These are phyloP conservation scores for Lepidium campestre DNA, from an alignment of 441 rosid genomes.

Conservation along the genomic window DNA sequence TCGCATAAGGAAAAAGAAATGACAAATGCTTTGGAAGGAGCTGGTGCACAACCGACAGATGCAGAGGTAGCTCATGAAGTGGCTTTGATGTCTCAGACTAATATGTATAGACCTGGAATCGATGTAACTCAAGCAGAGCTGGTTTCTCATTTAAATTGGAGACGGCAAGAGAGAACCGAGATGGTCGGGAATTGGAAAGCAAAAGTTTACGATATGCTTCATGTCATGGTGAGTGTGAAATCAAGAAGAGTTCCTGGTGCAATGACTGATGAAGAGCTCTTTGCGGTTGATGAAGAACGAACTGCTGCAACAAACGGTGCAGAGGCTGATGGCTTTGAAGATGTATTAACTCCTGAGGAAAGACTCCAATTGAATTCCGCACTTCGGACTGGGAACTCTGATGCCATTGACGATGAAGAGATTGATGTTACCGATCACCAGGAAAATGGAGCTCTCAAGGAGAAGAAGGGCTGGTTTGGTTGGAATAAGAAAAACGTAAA, in stretches of 20 bases:
- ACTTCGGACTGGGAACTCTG: slow-evolving; percentile 58
- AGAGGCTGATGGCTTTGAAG: slow-evolving; percentile 69
- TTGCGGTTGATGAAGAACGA: slow-evolving; percentile 74
- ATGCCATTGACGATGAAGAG: slow-evolving; percentile 66
- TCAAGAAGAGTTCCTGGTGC: slow-evolving; percentile 99
- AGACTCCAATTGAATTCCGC: slow-evolving; percentile 78
- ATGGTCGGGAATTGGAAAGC: slow-evolving; percentile 97
- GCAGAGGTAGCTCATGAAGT: slow-evolving; percentile 97
- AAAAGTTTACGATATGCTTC: slow-evolving; percentile 90
- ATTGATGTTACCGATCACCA: slow-evolving; percentile 43
- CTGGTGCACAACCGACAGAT: slow-evolving; percentile 90
- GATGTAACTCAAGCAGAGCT: slow-evolving; percentile 98
- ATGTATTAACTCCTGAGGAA: slow-evolving; percentile 85
- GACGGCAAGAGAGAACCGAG: slow-evolving; percentile 95
- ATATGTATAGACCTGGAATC: slow-evolving; percentile 98
- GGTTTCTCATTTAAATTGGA: slow-evolving; percentile 87
- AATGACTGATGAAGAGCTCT: slow-evolving; percentile 95
- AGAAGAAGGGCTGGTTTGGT: slow-evolving; percentile 94
- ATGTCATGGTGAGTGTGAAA: slow-evolving; percentile 97
- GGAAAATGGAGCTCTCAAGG: slow-evolving; percentile 61
- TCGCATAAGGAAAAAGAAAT: slow-evolving; percentile 95
- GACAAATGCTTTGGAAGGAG: slow-evolving; percentile 97
- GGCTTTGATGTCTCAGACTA: slow-evolving; percentile 92
- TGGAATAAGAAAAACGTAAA: slow-evolving; percentile 89
- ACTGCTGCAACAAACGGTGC: slow-evolving; percentile 40